A percentile compares a stretch with the other conserved stretches of the same genome.
These are phyloP conservation scores for Lojkania enalia DNA, from an alignment of 2,329 filamentous ascomycete species.

Conservation along the genomic window DNA sequence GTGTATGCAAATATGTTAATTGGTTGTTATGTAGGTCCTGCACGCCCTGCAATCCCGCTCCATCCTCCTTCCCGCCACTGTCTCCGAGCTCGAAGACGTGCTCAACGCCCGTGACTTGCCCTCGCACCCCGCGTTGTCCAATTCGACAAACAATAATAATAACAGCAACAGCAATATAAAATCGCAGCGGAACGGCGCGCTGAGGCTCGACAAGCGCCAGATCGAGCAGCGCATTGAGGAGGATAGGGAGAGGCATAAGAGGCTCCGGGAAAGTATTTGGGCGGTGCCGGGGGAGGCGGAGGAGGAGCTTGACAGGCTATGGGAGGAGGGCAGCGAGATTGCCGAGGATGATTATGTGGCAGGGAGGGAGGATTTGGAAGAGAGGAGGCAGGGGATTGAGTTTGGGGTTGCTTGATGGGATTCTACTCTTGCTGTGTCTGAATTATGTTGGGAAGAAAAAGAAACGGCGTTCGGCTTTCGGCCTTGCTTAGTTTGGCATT, in stretches of 20 bases:
- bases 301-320: slow-evolving; percentile 76
- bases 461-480: not conserved
- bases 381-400: slow-evolving; percentile 54
- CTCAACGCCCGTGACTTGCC: slow-evolving; percentile 74
- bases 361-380: slow-evolving; percentile 71
- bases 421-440: too few relatives aligned
- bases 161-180: slow-evolving; percentile 21
- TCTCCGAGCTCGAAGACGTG: slow-evolving; percentile 78
- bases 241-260: slow-evolving; percentile 91
- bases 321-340: slow-evolving; percentile 84
- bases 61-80: slow-evolving; percentile 73
- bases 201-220: slow-evolving; percentile 76
- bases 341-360: slow-evolving; percentile 83
- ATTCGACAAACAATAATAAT: slow-evolving; percentile 11
- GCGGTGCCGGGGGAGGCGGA: slow-evolving; percentile 67
- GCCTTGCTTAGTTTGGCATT: slow-evolving; percentile 33
- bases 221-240: slow-evolving; percentile 97
- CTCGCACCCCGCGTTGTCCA: slow-evolving; percentile 4
- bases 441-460: not conserved
- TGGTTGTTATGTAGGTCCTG: slow-evolving; percentile 60
- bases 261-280: slow-evolving; percentile 91
- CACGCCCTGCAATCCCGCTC: slow-evolving; percentile 69
- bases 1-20: not conserved
- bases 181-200: slow-evolving; percentile 40
- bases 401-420: slow-evolving; percentile 32